Evolutionary conservation across 495 filamentous ascomycete species (phyloP), one percentile per base, ranked within the genome.

Genomic region (Daldinia loculata): DNA sequence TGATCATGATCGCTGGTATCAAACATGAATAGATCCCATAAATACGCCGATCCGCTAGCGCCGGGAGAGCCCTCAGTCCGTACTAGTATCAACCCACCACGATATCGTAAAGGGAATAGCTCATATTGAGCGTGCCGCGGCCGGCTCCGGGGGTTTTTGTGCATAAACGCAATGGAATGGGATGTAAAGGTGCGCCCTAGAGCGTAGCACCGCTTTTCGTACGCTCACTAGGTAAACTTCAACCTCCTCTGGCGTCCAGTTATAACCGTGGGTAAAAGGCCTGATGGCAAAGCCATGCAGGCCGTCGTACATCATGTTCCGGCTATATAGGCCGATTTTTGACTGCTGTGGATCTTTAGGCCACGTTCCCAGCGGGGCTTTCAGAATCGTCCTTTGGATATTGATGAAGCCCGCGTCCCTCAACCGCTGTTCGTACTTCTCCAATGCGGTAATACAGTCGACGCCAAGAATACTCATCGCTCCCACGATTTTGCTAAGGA

Each of bases 351-450:
- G 79, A 67, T 92, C 85, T 53, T 80, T 80, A 0, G 89, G 82
- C 89, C 88, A 90, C 8, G 83, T 77, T 30, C 88, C 89, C 7
- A 82, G 76, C 3, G 90, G 90, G 27, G 86, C 77, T 71, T 88
- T 88, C 57, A 77, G 80, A 12, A 82, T 45, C 36, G 75, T 75
- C 67, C 87, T 80, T n/a, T 85, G 70, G n/a, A 90, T 82, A 67
- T 89, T 84, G 22, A 84, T 80, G 70, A 90, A 92, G 1, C 89
- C 88, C 0, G 86, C 79, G 29, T 87, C 87, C 72, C 15, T 78
- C 78, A 72, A 80, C 78, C 3, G 84, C 77, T 58, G 84, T 78
- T 11, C 79, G 80, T 69, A 88, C 78, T 59, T 84, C 63, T 60
- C 85, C 82, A 70, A 84, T 6, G 59, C 57, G 56, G 80, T 75